A percentile compares a stretch with the other conserved stretches of the same genome.
phyloP scores from a whole-genome alignment of 352 stramenopile species.

The Aphanomyces cochlioides region DNA sequence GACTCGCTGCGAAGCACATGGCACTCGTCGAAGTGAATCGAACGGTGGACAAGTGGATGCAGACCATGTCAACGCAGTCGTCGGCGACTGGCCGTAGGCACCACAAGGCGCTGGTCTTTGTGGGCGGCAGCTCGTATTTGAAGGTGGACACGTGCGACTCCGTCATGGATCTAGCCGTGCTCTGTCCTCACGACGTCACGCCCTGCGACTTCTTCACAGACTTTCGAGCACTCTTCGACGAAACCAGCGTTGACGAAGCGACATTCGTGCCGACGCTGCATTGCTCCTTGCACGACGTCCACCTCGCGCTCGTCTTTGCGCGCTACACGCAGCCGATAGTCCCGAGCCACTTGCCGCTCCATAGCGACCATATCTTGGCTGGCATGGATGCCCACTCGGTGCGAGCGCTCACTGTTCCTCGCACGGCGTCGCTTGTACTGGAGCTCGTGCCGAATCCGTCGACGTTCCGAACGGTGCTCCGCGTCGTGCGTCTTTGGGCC shows the following conservation, averaged over 20 bases:
- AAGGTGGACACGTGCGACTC: conserved; percentile 73
- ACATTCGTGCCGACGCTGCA: conserved; percentile 65
- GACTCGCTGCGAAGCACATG: conserved; percentile 67
- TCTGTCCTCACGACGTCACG: conserved; percentile 62
- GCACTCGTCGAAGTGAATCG: conserved; percentile 73
- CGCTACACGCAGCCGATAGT: conserved; percentile 62
- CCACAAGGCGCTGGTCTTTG: conserved; percentile 52
- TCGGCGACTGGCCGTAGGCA: not conserved
- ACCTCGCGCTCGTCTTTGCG: conserved; percentile 75
- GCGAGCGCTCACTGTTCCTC: conserved; percentile 68
- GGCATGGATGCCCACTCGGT: conserved; percentile 76
- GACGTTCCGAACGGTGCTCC: conserved; percentile 63
- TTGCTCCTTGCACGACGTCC: conserved; percentile 62
- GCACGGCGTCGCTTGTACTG: conserved; percentile 70
- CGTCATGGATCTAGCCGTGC: conserved; percentile 72
- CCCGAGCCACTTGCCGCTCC: conserved; percentile 68
- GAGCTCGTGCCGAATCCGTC: conserved; percentile 75
- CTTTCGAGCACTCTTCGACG: conserved; percentile 51
- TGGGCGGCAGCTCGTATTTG: conserved; percentile 78
- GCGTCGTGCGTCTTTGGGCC: conserved; percentile 74
- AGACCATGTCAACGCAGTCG: conserved; percentile 33
- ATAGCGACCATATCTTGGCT: conserved; percentile 65
- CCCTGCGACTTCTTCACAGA: conserved; percentile 64
- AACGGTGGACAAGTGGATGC: conserved; percentile 67
- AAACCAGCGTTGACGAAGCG: conserved; percentile 72